Conservation (phyloP, 352 stramenopile genomes). For the Phytophthora palmivora region DNA sequence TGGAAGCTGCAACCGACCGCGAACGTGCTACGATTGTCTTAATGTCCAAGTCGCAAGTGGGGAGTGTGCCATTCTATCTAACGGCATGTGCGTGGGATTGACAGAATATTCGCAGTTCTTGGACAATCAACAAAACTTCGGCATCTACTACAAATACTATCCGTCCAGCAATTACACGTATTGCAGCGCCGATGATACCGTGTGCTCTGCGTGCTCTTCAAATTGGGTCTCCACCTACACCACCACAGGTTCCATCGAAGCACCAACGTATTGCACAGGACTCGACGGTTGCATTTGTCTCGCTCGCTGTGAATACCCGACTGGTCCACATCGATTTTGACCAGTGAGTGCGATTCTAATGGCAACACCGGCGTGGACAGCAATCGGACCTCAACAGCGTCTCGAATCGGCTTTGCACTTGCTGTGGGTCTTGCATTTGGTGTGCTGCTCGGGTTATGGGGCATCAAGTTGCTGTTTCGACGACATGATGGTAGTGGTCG, state of each 20-base stretch:
- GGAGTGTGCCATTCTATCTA: constrained; percentile 35
- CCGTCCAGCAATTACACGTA: constrained; percentile 44
- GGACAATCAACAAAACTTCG: constrained; percentile 25
- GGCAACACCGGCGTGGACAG: not conserved
- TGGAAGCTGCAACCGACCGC: constrained; percentile 39
- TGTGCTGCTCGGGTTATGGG: constrained; percentile 27
- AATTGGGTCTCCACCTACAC: constrained; percentile 35
- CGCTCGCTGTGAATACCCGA: constrained; percentile 31
- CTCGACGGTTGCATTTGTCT: constrained; percentile 36
- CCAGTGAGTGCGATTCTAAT: constrained; percentile 23
- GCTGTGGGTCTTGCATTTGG: constrained; percentile 23
- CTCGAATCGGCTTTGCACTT: constrained; percentile 31
- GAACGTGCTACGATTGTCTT: constrained; percentile 66
- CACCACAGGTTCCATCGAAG: constrained; percentile 22
- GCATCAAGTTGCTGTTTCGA: constrained; percentile 24
- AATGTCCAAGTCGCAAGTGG: constrained; percentile 39
- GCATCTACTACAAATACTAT: constrained; percentile 36
- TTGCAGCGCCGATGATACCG: constrained; percentile 30
- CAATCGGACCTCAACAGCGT: constrained; percentile 10
- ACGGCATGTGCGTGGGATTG: constrained; percentile 32
- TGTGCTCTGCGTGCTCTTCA: constrained; percentile 31
- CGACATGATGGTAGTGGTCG: constrained; percentile 12
- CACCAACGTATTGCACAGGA: constrained; percentile 28
- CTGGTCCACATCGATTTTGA: constrained; percentile 34
- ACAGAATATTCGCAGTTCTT: constrained; percentile 27